These are phyloP conservation scores for Austroboletus festivus DNA, from an alignment of 768 basidiomycete species.

Conservation along the genomic window DNA sequence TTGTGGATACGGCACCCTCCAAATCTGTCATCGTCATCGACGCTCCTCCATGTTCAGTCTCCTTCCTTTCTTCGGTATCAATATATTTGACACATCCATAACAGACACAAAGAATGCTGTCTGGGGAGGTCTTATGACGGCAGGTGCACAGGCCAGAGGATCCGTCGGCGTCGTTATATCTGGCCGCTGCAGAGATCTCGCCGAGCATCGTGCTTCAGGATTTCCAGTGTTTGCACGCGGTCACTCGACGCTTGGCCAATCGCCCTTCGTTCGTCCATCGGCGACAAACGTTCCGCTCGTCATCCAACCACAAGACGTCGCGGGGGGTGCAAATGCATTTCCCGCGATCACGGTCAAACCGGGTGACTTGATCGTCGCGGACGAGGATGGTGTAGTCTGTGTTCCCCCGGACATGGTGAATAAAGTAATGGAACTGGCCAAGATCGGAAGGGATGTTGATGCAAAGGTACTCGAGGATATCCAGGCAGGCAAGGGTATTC, in stretches of 20 bases:
- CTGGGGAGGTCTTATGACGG: constrained; percentile 92
- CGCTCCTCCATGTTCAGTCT: constrained; percentile 61
- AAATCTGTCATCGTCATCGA: constrained; percentile 72
- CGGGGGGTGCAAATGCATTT: constrained; percentile 40
- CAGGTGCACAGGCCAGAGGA: constrained; percentile 70
- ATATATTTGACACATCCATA: constrained; percentile 1
- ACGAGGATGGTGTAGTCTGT: constrained; percentile 87
- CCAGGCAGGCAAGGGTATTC: constrained; percentile 66
- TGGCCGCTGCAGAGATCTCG: constrained; percentile 80
- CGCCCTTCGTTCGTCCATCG: constrained; percentile 78
- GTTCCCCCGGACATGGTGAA: constrained; percentile 55
- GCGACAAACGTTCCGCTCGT: constrained; percentile 65
- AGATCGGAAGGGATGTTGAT: constrained; percentile 61
- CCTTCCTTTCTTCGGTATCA: neutral
- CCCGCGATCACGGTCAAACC: constrained; percentile 59
- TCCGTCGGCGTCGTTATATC: constrained; percentile 78
- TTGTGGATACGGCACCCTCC: constrained; percentile 72
- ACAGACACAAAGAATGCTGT: constrained; percentile 76
- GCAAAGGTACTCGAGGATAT: constrained; percentile 73
- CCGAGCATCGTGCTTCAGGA: constrained; percentile 62
- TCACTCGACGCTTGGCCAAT: constrained; percentile 83
- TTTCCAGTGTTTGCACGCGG: constrained; percentile 85
- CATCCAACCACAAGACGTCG: constrained; percentile 36
- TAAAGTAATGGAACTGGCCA: constrained; percentile 57
- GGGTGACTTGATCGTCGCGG: constrained; percentile 82